Evolutionary conservation across 306 rosid genomes (phyloP), one percentile per base, ranked within the genome.

Genomic region (Prunus dulcis): DNA sequence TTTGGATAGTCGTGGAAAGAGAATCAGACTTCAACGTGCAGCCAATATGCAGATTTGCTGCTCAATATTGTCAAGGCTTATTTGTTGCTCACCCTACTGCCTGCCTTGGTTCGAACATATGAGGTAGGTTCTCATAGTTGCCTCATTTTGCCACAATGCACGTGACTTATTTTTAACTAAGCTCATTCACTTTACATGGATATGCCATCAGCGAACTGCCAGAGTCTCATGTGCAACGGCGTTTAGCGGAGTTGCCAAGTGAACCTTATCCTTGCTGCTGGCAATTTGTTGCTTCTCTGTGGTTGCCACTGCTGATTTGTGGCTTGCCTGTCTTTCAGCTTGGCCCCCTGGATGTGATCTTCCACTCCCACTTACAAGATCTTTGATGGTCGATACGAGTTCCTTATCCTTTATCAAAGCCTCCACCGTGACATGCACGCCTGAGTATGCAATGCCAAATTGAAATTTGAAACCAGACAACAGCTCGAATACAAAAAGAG

Each of bases 401-500:
- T 90, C 89, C 5, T 74, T 73, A 67, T 95, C 99, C 85, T 95
- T 79, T 2, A 85, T 71, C 88, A 95, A 67, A 11, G 93, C 82
- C 78, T 95, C 99, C 87, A 95, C 43, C 30, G 89, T 92, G 79
- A 90, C 96, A 73, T 95, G 99, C 2, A 76, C 85, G 62, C 99
- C 99, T 95, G 92, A 86, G 63, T 61, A 57, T 43, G 52, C 50
- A 17, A 64, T 72, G 74, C 30, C 43, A 7, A 66, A 10, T 19
- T 53, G 20, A 76, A 62, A 27, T 38, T 14, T n/a, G 72, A 71
- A 63, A 51, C 15, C 20, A 0, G 34, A 47, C 18, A 20, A 28
- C 49, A 61, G 27, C 38, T 34, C 5, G 57, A 61, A 76, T 25
- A 25, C 17, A 60, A 60, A 60, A 17, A 60, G 2, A 32, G 15